Percentiles rank a stretch among this genome's conserved stretches.
phyloP scores from a whole-genome alignment of 116 monocot genomes.

The Posidonia oceanica region DNA sequence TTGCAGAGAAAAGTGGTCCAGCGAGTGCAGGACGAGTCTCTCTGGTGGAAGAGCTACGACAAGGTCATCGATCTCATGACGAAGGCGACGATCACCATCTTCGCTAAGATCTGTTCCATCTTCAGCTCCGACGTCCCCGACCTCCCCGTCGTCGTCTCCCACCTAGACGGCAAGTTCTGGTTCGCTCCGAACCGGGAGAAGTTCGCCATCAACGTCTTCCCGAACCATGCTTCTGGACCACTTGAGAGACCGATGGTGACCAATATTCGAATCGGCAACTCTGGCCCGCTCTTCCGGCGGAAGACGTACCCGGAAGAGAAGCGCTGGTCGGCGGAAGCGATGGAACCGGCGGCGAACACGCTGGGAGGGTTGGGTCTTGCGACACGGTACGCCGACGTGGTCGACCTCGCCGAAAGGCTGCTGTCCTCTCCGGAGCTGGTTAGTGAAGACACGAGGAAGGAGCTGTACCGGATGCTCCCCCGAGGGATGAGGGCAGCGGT shows the following conservation, averaged over 20 bases:
- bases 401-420: constrained; percentile 31
- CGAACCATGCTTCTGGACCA: constrained; percentile 36
- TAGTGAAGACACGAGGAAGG: constrained; percentile 30
- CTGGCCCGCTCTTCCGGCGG: constrained; percentile 40
- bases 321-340: constrained; percentile 5
- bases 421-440: constrained; percentile 4
- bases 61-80: constrained; percentile 55
- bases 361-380: constrained; percentile 50
- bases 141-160: constrained; percentile 27
- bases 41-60: constrained; percentile 48
- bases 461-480: constrained; percentile 56
- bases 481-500: constrained; percentile 22
- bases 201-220: background rate
- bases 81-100: constrained; percentile 32
- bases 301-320: background rate
- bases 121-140: constrained; percentile 36
- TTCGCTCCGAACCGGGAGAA: constrained; percentile 8
- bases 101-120: constrained; percentile 46
- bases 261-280: constrained; percentile 23
- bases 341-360: constrained; percentile 19
- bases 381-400: constrained; percentile 48
- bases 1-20: constrained; percentile 33
- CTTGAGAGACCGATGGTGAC: constrained; percentile 14
- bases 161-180: constrained; percentile 2
- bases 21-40: constrained; percentile 44